Evolutionary conservation across 2,329 filamentous ascomycete species (phyloP).

Genomic region (Exophiala viscosa): DNA sequence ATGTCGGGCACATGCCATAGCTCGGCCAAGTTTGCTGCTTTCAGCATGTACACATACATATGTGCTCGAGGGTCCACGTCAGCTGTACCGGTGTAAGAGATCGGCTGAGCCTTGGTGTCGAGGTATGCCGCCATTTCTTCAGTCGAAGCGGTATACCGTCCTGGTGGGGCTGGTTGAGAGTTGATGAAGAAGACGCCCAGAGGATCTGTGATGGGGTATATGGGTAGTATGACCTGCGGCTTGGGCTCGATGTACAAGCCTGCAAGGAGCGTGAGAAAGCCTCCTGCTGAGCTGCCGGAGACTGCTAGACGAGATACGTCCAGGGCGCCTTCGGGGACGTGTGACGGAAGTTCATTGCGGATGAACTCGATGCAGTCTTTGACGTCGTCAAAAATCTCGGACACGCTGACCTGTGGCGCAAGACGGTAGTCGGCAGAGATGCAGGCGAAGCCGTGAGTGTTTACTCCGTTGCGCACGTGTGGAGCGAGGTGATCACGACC

Average conservation of each 20-base stretch:
- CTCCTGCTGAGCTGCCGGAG: slow-evolving; percentile 2
- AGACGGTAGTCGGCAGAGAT: slow-evolving; percentile 6
- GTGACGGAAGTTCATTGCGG: not conserved
- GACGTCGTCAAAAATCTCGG: slow-evolving; percentile 1
- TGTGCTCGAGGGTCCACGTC: not conserved
- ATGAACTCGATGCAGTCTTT: slow-evolving; percentile 4
- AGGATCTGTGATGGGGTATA: slow-evolving; percentile 3
- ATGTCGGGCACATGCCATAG: not conserved
- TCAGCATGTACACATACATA: slow-evolving; percentile 5
- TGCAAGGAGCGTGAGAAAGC: not conserved
- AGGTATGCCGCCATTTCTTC: not conserved
- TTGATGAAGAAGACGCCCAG: slow-evolving; percentile 1
- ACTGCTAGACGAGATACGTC: slow-evolving; percentile 1
- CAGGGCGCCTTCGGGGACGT: not conserved
- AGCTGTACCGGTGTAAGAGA: not conserved
- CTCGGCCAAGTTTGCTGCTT: slow-evolving; percentile 1
- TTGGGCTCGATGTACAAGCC: not conserved
- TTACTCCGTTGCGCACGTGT: not conserved
- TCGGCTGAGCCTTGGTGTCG: not conserved
- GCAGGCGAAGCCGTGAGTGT: not conserved
- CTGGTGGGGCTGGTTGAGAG: not conserved
- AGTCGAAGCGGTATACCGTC: not conserved
- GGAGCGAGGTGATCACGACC: not conserved
- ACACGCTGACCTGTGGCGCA: not conserved
- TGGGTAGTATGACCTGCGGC: slow-evolving; percentile 2